Evolutionary conservation across 106 monocot species (phyloP), one percentile per base, ranked within the genome.

Genomic region (Platanthera guangdongensis): DNA sequence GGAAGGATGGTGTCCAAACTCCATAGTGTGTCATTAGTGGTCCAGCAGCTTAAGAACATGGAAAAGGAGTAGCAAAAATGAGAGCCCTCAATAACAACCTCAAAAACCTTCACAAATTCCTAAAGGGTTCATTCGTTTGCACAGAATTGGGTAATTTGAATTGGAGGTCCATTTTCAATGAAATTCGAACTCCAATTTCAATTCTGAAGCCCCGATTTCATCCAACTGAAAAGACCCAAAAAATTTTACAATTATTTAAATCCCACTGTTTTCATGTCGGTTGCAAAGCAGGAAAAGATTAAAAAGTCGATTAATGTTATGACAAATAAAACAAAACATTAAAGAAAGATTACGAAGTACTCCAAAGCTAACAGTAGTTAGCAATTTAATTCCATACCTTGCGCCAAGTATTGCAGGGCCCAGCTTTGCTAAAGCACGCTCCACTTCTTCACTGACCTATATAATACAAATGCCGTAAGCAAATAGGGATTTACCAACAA

Each of bases 391-490:
- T 22, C 25, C 57, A 39, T 68, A 95, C 95, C 95, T 92, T 83
- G 81, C 85, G 54, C 79, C 88, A 76, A 87, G 48, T 68, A 83
- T 89, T 30, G 92, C 70, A 77, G 92, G 88, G 45, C 85, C 82
- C 53, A 92, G 57, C 77, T 88, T 92, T 47, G 90, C 95, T 77
- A 95, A 85, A 79, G 92, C 95, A 68, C 95, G 92, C 68, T 95
- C 92, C 77, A 95, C 95, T 85, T 95, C 95, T 87, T 95, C 95
- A 85, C 95, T 95, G 19, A 95, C 95, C 95, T 95, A 68, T 68
- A 80, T 22, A 76, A 74, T 15, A 19, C 52, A 11, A 73, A 73
- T 19, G 19, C 9, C 14, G 47, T 47, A 45, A 16, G 30, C 9
- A n/a, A 25, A 48, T 71, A 51, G 8, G 12, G 54, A 70, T 6